Evolutionary conservation across 2,329 filamentous ascomycete species (phyloP), one percentile per base, ranked within the genome.

Genomic region (Fusarium sp.): DNA sequence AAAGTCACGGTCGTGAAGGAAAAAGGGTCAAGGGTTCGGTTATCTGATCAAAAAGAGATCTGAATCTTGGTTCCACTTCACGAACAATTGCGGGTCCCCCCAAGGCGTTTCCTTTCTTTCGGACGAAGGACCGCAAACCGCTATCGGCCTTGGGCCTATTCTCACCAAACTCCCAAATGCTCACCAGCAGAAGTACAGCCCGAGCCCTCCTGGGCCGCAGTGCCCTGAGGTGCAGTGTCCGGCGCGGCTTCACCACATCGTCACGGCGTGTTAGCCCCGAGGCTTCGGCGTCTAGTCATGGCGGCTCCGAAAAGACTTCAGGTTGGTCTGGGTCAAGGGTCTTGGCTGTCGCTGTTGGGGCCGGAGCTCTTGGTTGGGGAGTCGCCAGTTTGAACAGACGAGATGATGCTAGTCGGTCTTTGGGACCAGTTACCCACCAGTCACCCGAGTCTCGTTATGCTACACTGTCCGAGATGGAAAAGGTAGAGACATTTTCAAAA

Each of bases 281-380:
- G 40, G 53, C 51, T 44, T 58, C 57, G n/a, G 59, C 20, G 11
- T 33, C 53, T 46, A 46, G 55, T 34, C 57, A 57, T 38, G 50
- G 60, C n/a, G 58, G 16, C 23, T 33, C 66, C 8, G 54, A 36
- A 18, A 51, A 64, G 34, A 25, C 63, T 10, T 63, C 62, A 44
- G 68, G 69, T 50, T 78, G 75, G 76, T 74, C 75, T 7, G 68
- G 79, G 4, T 70, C 75, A 23, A 77, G 75, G 3, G 79, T 83
- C 4, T 69, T 81, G 27, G 79, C 76, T 14, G 73, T 82, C 25
- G 81, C 81, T n/a, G 72, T 75, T 4, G 79, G 75, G 1, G 79
- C 83, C 14, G 81, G 80, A 11, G 66, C 79, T 53, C 57, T 79
- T 44, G 83, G 82, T 20, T 84, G 81, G 81, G 79, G 80, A 3